These are phyloP conservation scores for Rhizopogon vesiculosus DNA, from an alignment of 768 basidiomycete genomes.

Conservation along the genomic window DNA sequence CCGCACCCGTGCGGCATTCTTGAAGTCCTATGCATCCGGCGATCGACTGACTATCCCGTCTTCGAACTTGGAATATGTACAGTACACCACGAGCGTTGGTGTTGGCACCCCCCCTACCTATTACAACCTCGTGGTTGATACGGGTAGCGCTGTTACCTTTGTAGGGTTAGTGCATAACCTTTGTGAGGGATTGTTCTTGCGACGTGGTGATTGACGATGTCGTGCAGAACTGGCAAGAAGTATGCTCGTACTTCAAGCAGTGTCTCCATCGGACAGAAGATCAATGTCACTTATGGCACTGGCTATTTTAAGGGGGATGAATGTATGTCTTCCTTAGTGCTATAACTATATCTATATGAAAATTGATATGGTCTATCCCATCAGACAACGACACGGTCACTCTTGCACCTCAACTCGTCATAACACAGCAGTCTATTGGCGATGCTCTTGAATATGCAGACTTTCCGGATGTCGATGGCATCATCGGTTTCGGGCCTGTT, in stretches of 20 bases:
- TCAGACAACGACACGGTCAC: slow-evolving; percentile 23
- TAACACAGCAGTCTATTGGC: slow-evolving; percentile 26
- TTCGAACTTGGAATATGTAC: slow-evolving; percentile 8
- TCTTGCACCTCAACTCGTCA: slow-evolving; percentile 17
- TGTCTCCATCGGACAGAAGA: slow-evolving; percentile 17
- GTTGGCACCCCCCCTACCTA: slow-evolving; percentile 22
- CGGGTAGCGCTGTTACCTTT: slow-evolving; percentile 28
- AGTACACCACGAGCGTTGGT: slow-evolving; percentile 19
- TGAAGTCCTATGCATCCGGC: slow-evolving; percentile 1
- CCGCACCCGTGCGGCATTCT: slow-evolving; percentile 11
- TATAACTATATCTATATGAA: not conserved
- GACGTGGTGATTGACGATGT: not conserved
- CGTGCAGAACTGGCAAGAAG: slow-evolving; percentile 13
- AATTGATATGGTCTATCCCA: not conserved
- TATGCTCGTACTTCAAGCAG: slow-evolving; percentile 19
- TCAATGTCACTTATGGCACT: slow-evolving; percentile 6
- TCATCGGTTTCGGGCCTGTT: slow-evolving; percentile 22
- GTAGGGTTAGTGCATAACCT: slow-evolving; percentile 12
- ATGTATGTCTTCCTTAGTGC: slow-evolving; percentile 12
- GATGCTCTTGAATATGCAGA: slow-evolving; percentile 8
- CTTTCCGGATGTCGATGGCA: slow-evolving; percentile 21
- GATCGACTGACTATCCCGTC: slow-evolving; percentile 12
- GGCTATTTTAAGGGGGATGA: slow-evolving; percentile 29
- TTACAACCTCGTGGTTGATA: slow-evolving; percentile 26
- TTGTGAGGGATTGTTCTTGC: not conserved